Conservation (phyloP, 768 basidiomycete genomes). For the Hypholoma sublateritium region DNA sequence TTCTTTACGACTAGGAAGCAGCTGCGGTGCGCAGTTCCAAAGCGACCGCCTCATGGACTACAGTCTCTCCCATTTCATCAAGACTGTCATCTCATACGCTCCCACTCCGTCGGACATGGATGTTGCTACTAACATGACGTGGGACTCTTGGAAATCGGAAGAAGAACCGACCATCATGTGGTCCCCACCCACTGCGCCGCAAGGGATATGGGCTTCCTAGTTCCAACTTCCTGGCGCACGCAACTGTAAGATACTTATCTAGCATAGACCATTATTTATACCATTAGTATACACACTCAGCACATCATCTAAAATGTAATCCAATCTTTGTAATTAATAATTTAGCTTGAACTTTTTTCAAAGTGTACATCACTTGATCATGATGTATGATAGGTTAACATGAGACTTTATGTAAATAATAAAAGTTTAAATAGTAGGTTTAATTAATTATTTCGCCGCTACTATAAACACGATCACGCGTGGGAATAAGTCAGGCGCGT, state of each 20-base stretch:
- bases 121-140: slow-evolving; percentile 5
- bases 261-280: not conserved
- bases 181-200: slow-evolving; percentile 1
- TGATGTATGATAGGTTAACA: no score
- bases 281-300: not conserved
- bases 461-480: slow-evolving; percentile 26
- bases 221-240: not conserved
- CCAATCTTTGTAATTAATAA: no score
- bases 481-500: slow-evolving; percentile 16
- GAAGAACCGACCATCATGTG: slow-evolving; percentile 5
- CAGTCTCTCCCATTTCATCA: slow-evolving; percentile 45
- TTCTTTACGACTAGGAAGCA: slow-evolving; percentile 1
- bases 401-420: slow-evolving; percentile 4
- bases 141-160: slow-evolving; percentile 13
- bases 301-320: not conserved
- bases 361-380: not conserved
- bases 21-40: not conserved
- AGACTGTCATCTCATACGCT: slow-evolving; percentile 27
- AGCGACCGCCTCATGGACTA: slow-evolving; percentile 46
- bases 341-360: not conserved
- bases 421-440: not conserved
- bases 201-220: slow-evolving; percentile 4
- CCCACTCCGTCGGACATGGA: slow-evolving; percentile 15
- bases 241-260: not conserved
- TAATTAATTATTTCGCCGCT: not conserved